Base-by-base conservation (phyloP, 2,329 filamentous ascomycete genomes). In the Cladosporium sp. region DNA sequence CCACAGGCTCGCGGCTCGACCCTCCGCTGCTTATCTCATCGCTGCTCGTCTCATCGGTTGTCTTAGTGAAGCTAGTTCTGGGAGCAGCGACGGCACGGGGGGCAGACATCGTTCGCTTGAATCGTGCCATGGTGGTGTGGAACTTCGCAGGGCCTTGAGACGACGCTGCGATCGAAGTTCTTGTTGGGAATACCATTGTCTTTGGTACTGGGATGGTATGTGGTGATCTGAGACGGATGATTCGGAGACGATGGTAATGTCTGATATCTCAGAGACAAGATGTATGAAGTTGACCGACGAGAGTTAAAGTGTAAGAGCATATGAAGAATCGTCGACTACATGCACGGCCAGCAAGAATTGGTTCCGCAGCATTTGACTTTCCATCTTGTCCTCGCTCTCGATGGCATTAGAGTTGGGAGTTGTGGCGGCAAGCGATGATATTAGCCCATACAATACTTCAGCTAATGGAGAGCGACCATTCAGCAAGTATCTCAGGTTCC, bases 321-420 rank as follows among this genome's bases (percentile, higher is more conserved):
- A 26, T n/a, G 18, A n/a, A 38, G 18, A 3, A 21, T 18, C 26
- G 12, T 15, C 15, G 1, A 21, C 12, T 2, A 34, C 1, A 12
- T 11, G 12, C n/a, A 26, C 55, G 55, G 55, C 21, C 34, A 58
- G n/a, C 11, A 41, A 34, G 15, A 41, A 18, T 21, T 7, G n/a
- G 26, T 58, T 26, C n/a, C 10, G 4, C 11, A 41, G 55, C 34
- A 14, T 41, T 58, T 58, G 34, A 14, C 55, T 58, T 58, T 58
- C 4, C 55, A 26, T 41, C 5, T 28, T 58, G 55, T 58, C 55
- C 55, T 58, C 54, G n/a, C 15, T 52, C 51, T 54, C 51, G 28
- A 30, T 10, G 28, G 26, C 7, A 21, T 47, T 21, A 47, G 10
- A 11, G 41, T 47, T 11, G n/a, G n/a, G 8, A 4, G n/a, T 12